Evolutionary conservation across 139 green algal genomes (phyloP), one percentile per base, ranked within the genome.

Genomic region (Helicosporidium sp.): DNA sequence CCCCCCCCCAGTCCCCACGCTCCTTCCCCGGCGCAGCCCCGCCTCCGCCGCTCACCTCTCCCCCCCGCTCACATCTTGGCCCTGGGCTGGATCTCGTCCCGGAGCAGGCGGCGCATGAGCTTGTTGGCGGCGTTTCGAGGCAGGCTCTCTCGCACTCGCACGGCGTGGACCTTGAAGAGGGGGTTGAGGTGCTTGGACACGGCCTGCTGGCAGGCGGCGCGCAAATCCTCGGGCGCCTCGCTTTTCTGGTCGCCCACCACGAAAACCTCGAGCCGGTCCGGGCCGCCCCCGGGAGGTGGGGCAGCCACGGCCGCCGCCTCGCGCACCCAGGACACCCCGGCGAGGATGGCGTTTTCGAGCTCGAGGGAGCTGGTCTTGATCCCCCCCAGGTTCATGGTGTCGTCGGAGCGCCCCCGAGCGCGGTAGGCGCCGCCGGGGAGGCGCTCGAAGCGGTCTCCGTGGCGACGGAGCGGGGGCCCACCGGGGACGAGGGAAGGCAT

Each of bases 371-470:
- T 52, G 33, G 58, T 73, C 66, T 87, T 91, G 62, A 89, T 87
- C 26, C 75, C 83, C 17, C 85, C 86, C n/a, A 96, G 69, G 70
- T 96, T 96, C 86, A 96, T 96, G 3, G 86, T 93, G 69, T 96
- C 84, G 53, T 96, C 86, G 20, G 60, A 69, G 7, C 84, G 62
- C 0, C 86, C 86, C n/a, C 74, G 72, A 0, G 84, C 79, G 0
- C 33, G 41, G 42, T 74, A 84, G 51, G 66, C 80, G n/a, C 52
- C 59, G 25, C 79, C 78, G 1, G 66, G 48, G 43, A 85, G 50
- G 26, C 64, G 60, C 61, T 75, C 63, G 42, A 95, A 18, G 62
- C 83, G 79, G 46, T 96, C 86, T 1, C 86, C 86, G 48, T 95
- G 85, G 13, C 84, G 71, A 26, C 85, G 63, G 57, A 95, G 66